A percentile compares a stretch with the other conserved stretches of the same genome.
Evolutionary conservation across 2,329 filamentous ascomycete genomes (phyloP).

Genomic region (Daldinia sp.): DNA sequence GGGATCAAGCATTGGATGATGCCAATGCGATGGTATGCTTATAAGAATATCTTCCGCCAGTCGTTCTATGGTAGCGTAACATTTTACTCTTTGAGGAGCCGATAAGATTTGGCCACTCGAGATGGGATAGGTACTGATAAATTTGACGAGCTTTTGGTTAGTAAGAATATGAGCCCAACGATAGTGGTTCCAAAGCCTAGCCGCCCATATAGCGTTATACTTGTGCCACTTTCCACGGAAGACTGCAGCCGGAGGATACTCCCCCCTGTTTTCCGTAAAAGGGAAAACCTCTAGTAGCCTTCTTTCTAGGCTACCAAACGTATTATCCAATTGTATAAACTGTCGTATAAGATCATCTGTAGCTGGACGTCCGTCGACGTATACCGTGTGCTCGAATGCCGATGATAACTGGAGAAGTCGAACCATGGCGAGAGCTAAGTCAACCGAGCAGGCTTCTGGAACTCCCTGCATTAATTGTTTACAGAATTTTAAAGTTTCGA

Average conservation of each 20-base stretch:
- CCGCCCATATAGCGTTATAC: constrained; percentile 63
- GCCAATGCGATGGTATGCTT: constrained; percentile 60
- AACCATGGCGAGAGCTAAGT: constrained; percentile 53
- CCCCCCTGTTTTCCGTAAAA: constrained; percentile 47
- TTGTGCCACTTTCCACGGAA: constrained; percentile 63
- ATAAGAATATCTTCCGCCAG: constrained; percentile 56
- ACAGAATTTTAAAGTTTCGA: constrained; percentile 54
- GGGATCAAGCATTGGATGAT: constrained; percentile 56
- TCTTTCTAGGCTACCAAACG: constrained; percentile 52
- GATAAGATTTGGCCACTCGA: constrained; percentile 49
- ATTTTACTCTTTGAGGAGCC: constrained; percentile 43
- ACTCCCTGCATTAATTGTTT: constrained; percentile 45
- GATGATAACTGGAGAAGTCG: constrained; percentile 53
- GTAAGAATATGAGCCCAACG: constrained; percentile 65
- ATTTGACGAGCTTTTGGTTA: constrained; percentile 58
- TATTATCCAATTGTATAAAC: constrained; percentile 51
- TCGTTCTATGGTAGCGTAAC: constrained; percentile 48
- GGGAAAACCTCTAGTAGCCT: constrained; percentile 49
- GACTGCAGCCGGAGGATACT: constrained; percentile 52
- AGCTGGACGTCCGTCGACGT: constrained; percentile 50
- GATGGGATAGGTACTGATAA: constrained; percentile 50
- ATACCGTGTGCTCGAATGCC: constrained; percentile 46
- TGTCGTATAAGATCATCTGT: constrained; percentile 50
- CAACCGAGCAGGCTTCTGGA: constrained; percentile 51
- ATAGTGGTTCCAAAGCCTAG: constrained; percentile 66